Evolutionary conservation across 2,329 filamentous ascomycete genomes (phyloP).

Genomic region (Ophiosphaerella herpotricha): DNA sequence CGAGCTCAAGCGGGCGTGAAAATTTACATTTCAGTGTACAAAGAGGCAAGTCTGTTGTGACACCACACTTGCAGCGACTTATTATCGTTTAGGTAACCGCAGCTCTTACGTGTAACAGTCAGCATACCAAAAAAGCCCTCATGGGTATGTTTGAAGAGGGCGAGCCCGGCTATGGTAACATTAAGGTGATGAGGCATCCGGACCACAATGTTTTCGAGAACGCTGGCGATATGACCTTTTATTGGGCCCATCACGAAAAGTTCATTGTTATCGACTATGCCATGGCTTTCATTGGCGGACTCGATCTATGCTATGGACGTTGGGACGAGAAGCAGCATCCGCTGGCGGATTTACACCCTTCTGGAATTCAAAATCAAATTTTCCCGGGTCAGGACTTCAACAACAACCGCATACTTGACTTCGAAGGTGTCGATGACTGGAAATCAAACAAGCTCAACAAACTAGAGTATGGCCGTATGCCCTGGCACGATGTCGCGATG

Average conservation of each 20-base stretch:
- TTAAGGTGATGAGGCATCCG: conserved; percentile 85
- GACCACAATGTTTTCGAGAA: conserved; percentile 96
- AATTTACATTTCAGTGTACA: conserved; percentile 92
- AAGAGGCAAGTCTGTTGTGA: conserved; percentile 61
- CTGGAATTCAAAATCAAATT: conserved; percentile 78
- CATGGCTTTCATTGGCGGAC: conserved; percentile 87
- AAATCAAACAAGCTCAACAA: conserved; percentile 91
- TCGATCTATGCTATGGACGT: conserved; percentile 93
- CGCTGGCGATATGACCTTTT: conserved; percentile 92
- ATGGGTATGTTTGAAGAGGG: conserved; percentile 82
- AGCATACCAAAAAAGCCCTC: conserved; percentile 87
- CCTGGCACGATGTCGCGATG: conserved; percentile 97
- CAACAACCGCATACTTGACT: conserved; percentile 96
- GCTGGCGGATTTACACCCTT: conserved; percentile 84
- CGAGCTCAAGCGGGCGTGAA: conserved; percentile 91
- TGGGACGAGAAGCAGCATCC: conserved; percentile 90
- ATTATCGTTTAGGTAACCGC: conserved; percentile 38
- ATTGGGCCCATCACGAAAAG: conserved; percentile 98
- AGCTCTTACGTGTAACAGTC: conserved; percentile 83
- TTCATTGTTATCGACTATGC: conserved; percentile 94
- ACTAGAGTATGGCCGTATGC: conserved; percentile 91
- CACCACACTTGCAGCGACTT: background rate
- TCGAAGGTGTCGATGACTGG: conserved; percentile 89
- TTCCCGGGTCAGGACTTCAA: conserved; percentile 98
- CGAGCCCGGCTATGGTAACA: conserved; percentile 82